phyloP scores from a whole-genome alignment of 116 monocot genomes.

The Zostera marina region DNA sequence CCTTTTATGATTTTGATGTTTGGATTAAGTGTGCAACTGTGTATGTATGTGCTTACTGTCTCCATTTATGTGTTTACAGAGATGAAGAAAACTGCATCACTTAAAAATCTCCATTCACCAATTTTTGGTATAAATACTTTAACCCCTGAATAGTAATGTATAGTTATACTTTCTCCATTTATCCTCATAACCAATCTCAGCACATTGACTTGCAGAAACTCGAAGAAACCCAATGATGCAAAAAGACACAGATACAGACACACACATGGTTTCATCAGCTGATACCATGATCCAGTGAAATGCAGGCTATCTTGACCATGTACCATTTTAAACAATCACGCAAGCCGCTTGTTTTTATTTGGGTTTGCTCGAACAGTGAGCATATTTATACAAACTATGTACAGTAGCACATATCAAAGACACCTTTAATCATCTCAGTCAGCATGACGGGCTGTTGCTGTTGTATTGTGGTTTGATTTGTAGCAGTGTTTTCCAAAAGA shows the following conservation, averaged over 20 bases:
- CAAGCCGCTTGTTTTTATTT: slow-evolving; percentile 32
- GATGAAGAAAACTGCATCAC: slow-evolving; percentile 29
- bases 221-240: slow-evolving; percentile 17
- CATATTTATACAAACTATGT: background rate
- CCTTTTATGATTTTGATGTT: too few relatives aligned
- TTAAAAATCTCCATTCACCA: slow-evolving; percentile 22
- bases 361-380: slow-evolving; percentile 17
- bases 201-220: slow-evolving; percentile 15
- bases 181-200: slow-evolving; percentile 6
- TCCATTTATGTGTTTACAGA: slow-evolving; percentile 15
- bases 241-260: slow-evolving; percentile 21
- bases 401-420: too few relatives aligned
- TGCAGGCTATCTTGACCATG: background rate
- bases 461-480: slow-evolving; percentile 1
- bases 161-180: background rate
- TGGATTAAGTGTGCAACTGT: background rate
- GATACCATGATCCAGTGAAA: slow-evolving; percentile 46
- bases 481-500: background rate
- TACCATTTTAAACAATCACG: slow-evolving; percentile 7
- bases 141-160: background rate
- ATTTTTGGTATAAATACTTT: slow-evolving; percentile 25
- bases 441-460: slow-evolving; percentile 2
- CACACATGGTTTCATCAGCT: slow-evolving; percentile 30
- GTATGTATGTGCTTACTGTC: background rate
- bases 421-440: slow-evolving; percentile 11